phyloP scores from a whole-genome alignment of 768 basidiomycete genomes.

The Amyloporia xantha region DNA sequence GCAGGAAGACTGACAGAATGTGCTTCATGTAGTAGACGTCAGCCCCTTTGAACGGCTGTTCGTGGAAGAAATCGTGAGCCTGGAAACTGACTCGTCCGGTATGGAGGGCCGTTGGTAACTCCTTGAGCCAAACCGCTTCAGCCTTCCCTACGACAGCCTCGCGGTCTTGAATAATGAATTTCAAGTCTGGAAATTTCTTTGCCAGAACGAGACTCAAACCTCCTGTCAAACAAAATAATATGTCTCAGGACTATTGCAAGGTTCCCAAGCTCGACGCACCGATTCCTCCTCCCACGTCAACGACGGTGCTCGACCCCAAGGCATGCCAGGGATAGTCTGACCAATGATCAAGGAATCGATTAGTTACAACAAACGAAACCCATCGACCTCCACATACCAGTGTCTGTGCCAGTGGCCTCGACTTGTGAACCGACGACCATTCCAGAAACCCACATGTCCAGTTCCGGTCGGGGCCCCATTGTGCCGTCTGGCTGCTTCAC shows the following conservation, averaged over 20 bases:
- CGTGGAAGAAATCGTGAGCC: slow-evolving; percentile 13
- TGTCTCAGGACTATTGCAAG: not conserved
- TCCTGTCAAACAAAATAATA: not conserved
- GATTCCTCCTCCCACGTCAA: slow-evolving; percentile 11
- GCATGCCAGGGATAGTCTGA: slow-evolving; percentile 10
- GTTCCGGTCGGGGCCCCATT: not conserved
- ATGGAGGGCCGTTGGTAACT: slow-evolving; percentile 2
- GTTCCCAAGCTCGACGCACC: slow-evolving; percentile 1
- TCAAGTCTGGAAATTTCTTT: slow-evolving; percentile 12
- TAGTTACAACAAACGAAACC: not conserved
- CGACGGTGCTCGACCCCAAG: slow-evolving; percentile 4
- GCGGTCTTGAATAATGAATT: slow-evolving; percentile 17
- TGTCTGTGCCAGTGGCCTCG: not conserved
- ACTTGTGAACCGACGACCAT: slow-evolving; percentile 8
- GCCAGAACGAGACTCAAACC: slow-evolving; percentile 8
- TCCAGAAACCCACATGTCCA: slow-evolving; percentile 2
- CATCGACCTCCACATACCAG: slow-evolving; percentile 2
- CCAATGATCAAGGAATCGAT: not conserved
- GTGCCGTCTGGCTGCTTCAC: slow-evolving; percentile 4
- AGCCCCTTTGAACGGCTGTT: slow-evolving; percentile 10
- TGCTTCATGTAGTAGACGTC: slow-evolving; percentile 9
- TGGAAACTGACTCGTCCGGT: slow-evolving; percentile 1
- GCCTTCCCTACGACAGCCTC: slow-evolving; percentile 8
- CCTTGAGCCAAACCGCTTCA: slow-evolving; percentile 1
- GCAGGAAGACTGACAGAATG: slow-evolving; percentile 7